These are phyloP conservation scores for Debaryomycetaceae sp. DNA, from an alignment of 1,139 yeast genomes.

Conservation along the genomic window DNA sequence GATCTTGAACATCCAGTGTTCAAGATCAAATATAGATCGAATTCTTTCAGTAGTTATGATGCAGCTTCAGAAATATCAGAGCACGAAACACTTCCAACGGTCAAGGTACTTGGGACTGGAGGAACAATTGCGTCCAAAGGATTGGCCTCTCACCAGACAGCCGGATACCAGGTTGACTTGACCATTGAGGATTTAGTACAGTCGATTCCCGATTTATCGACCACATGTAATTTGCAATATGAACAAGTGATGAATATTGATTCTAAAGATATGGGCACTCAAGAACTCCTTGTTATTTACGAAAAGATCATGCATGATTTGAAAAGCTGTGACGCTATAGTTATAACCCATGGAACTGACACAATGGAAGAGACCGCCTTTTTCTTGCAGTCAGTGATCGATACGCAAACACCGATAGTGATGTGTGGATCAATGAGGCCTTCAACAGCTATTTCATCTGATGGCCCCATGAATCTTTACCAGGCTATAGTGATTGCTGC, in stretches of 20 bases:
- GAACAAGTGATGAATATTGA: constrained; percentile 66
- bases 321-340: constrained; percentile 51
- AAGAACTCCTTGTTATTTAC: constrained; percentile 29
- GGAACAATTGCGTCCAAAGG: constrained; percentile 75
- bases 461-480: constrained; percentile 70
- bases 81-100: constrained; percentile 28
- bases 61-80: constrained; percentile 5
- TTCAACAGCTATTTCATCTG: constrained; percentile 64
- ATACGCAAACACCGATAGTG: constrained; percentile 58
- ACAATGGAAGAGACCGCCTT: constrained; percentile 71
- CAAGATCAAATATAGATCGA: constrained; percentile 20
- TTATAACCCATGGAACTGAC: constrained; percentile 72
- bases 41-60: constrained; percentile 13
- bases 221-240: constrained; percentile 55
- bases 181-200: constrained; percentile 59
- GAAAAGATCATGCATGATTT: constrained; percentile 44
- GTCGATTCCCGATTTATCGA: constrained; percentile 59
- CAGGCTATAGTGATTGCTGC: constrained; percentile 68
- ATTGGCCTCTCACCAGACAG: constrained; percentile 51
- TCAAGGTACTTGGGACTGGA: constrained; percentile 68
- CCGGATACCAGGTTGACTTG: constrained; percentile 65
- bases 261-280: constrained; percentile 56
- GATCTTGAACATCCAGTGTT: constrained; percentile 18
- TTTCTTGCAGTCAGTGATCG: constrained; percentile 57
- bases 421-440: constrained; percentile 76